Base-by-base conservation (phyloP, 805 yeast species). In the Yamadazyma sp. region DNA sequence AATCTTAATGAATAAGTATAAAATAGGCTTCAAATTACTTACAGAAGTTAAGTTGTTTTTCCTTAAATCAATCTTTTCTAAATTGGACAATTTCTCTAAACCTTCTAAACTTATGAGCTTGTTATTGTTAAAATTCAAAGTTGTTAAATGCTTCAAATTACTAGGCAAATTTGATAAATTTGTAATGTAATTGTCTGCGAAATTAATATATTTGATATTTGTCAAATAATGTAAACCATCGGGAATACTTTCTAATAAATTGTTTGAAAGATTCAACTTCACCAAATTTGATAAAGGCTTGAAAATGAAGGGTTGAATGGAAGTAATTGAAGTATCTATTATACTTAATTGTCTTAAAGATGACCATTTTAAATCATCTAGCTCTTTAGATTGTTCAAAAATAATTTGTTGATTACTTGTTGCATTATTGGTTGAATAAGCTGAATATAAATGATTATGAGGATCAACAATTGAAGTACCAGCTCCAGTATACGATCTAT, bases 181-280 rank as follows among this genome's bases (percentile, higher is more conserved):
- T 0, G 69, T 58, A 37, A 68, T 58, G 40, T 62, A 65, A 40
- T 68, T 68, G 44, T 65, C 73, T 6, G 70, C 55, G 23, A 68
- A 58, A 41, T 67, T 67, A 20, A 68, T 47, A 45, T 75, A 73
- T 44, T 72, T 75, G 42, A 77, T 50, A 44, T 66, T 69, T 2
- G 55, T 45, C 23, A 80, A 62, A 30, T 69, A 68, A 11, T 70
- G 62, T 27, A 80, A 60, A 4, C 82, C 78, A n/a, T 58, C 58
- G 0, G 86, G 85, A 7, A 80, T 46, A 7, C 56, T 54, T 16
- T 65, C 67, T 20, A 80, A 56, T 25, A 65, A 53, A 45, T 80
- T 80, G 39, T 69, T 64, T 2, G 85, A 78, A 21, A 80, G 53
- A 47, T 80, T 82, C 33, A 80, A 62, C 35, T 67, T 68, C 15